Base-by-base conservation (phyloP, 371 early-diverging fungal genomes). In the Mortierella sp. region DNA sequence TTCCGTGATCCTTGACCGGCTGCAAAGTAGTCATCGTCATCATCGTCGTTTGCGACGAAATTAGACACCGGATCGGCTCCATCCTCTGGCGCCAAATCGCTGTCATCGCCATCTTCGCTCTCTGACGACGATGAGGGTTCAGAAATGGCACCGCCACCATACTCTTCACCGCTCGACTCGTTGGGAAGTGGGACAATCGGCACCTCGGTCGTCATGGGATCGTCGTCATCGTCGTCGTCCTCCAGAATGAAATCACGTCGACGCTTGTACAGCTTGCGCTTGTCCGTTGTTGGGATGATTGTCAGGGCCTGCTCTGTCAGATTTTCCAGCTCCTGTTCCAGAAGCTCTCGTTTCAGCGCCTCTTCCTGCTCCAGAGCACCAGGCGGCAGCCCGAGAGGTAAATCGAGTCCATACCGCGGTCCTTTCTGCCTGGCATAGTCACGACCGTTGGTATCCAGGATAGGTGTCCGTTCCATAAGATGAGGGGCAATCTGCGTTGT, bases 381-480 rank as follows among this genome's bases (percentile, higher is more conserved):
- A 10, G 90, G 84, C 16, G 90, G 89, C 11, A 91, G 56, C 0
- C 85, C 83, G 21, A 91, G 87, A 6, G 93, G 90, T 21, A 94
- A 89, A 73, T 88, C 88, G 38, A 91, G 87, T 38, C 95, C 95
- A 75, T 92, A 94, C 7, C 91, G 91, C 14, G 91, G 88, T 38
- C 89, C 92, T 58, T 89, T 91, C 77, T 95, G 95, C 43, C 88
- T 87, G 7, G 93, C 90, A 83, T 95, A 95, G 48, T 93, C 93
- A 2, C 94, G 92, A 43, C 94, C 95, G 73, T 92, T 91, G 83
- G 91, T 91, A 78, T 94, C 95, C 78, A 94, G 90, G 51, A 96
- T 90, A 4, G 91, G 90, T 32, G 92, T 91, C 46, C 89, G 89
- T 1, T 90, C 90, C 74, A 96, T 89, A 38, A 92, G 82, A 79